phyloP scores from a whole-genome alignment of 2,329 filamentous ascomycete genomes.

The Apiospora kogelbergensis region DNA sequence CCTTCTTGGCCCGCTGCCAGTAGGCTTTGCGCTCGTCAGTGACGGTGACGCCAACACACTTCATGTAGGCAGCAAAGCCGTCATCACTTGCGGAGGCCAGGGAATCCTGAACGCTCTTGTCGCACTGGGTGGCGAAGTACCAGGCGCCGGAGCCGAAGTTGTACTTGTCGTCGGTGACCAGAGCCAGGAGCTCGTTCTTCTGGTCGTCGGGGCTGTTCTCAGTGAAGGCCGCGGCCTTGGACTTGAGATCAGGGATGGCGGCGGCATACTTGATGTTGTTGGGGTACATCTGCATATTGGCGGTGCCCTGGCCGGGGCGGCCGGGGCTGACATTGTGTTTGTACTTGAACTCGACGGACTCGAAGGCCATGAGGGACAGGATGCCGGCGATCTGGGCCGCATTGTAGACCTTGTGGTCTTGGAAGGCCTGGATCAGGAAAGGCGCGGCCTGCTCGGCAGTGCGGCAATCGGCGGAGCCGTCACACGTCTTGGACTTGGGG shows the following conservation, averaged over 20 bases:
- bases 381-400: conserved; percentile 67
- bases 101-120: conserved; percentile 12
- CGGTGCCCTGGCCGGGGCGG: conserved; percentile 69
- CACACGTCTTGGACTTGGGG: conserved; percentile 56
- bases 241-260: conserved; percentile 38
- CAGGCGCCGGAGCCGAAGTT: conserved; percentile 55
- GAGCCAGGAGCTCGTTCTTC: conserved; percentile 41
- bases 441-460: conserved; percentile 63
- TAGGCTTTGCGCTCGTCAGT: conserved; percentile 37
- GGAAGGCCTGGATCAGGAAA: conserved; percentile 56
- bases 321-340: conserved; percentile 63
- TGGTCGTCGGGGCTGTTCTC: conserved; percentile 26
- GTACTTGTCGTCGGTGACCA: conserved; percentile 48
- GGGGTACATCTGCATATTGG: conserved; percentile 50
- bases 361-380: conserved; percentile 69
- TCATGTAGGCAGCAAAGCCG: conserved; percentile 47
- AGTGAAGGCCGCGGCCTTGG: conserved; percentile 30
- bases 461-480: conserved; percentile 58
- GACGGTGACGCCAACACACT: conserved; percentile 42
- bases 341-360: conserved; percentile 69
- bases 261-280: conserved; percentile 51
- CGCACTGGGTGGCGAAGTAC: conserved; percentile 49
- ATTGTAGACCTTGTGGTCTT: conserved; percentile 53
- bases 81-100: conserved; percentile 39
- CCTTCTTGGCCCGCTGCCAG: conserved; percentile 46